These are phyloP conservation scores for Gracilariopsis chorda DNA, from an alignment of 23 red algal genomes.

Conservation along the genomic window DNA sequence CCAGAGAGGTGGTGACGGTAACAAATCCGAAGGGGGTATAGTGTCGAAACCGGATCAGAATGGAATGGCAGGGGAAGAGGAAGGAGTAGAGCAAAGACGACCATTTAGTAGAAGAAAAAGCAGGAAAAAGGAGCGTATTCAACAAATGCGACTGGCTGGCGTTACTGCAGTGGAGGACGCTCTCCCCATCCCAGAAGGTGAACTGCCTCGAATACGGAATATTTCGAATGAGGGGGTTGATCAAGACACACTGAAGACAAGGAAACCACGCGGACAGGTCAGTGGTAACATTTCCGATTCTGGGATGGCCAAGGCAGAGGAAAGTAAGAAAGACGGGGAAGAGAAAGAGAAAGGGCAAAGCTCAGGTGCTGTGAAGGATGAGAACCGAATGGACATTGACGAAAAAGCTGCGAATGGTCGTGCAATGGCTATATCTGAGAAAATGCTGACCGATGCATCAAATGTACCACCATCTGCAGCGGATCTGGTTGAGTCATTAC, in stretches of 20 bases:
- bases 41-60: neutral
- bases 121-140: conserved; percentile 26
- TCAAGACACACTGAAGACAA: neutral
- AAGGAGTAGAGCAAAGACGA: neutral
- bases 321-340: neutral
- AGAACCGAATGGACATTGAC: conserved; percentile 38
- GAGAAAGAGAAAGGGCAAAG: neutral
- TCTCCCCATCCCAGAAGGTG: conserved; percentile 46
- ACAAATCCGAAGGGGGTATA: neutral
- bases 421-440: conserved; percentile 36
- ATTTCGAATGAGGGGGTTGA: conserved; percentile 30
- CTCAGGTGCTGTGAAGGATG: neutral
- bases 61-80: neutral
- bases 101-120: conserved; percentile 29
- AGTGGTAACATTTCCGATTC: conserved; percentile 1
- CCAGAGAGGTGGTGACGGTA: neutral
- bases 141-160: conserved; percentile 18
- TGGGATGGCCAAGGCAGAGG: neutral
- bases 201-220: conserved; percentile 56
- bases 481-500: conserved; percentile 53
- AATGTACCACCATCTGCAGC: conserved; percentile 39
- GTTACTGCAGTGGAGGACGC: conserved; percentile 42
- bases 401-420: conserved; percentile 33
- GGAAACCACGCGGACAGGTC: neutral
- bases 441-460: conserved; percentile 42